These are phyloP conservation scores for Bipolaris sorokiniana DNA, from an alignment of 2,329 filamentous ascomycete species.

Conservation along the genomic window DNA sequence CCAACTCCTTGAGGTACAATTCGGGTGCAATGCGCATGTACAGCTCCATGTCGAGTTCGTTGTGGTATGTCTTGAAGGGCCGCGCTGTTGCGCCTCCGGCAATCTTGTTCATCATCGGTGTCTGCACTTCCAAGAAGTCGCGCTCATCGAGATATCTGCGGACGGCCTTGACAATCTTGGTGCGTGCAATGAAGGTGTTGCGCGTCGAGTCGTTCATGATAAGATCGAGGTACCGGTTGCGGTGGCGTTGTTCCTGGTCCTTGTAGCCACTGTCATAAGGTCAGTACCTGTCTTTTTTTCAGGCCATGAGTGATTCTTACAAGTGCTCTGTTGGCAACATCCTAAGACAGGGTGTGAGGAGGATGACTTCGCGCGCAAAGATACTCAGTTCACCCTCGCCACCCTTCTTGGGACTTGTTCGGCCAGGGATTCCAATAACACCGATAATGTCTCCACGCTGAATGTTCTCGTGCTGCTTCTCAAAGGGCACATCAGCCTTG, in stretches of 20 bases:
- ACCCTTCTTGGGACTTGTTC: constrained; percentile 87
- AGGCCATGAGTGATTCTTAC: constrained; percentile 54
- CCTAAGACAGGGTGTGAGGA: constrained; percentile 90
- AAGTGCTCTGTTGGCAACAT: constrained; percentile 73
- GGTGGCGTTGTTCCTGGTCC: constrained; percentile 90
- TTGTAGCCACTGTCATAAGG: constrained; percentile 76
- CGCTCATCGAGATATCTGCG: constrained; percentile 85
- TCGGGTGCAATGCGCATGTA: constrained; percentile 96
- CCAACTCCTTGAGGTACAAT: constrained; percentile 93
- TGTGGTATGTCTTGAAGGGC: constrained; percentile 95
- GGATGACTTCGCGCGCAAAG: constrained; percentile 83
- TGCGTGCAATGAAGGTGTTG: constrained; percentile 81
- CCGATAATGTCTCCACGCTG: constrained; percentile 93
- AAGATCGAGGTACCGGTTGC: constrained; percentile 91
- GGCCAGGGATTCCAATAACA: constrained; percentile 79
- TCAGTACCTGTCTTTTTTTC: not conserved
- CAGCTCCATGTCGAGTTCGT: constrained; percentile 92
- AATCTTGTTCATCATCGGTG: constrained; percentile 93
- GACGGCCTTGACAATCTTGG: constrained; percentile 88
- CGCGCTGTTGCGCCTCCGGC: constrained; percentile 94
- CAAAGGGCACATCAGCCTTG: constrained; percentile 72
- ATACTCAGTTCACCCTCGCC: constrained; percentile 93
- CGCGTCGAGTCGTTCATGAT: constrained; percentile 93
- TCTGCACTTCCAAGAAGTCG: constrained; percentile 94
- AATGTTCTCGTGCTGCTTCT: constrained; percentile 86